Conservation (phyloP, 805 yeast genomes). For the Candida bentonensis region DNA sequence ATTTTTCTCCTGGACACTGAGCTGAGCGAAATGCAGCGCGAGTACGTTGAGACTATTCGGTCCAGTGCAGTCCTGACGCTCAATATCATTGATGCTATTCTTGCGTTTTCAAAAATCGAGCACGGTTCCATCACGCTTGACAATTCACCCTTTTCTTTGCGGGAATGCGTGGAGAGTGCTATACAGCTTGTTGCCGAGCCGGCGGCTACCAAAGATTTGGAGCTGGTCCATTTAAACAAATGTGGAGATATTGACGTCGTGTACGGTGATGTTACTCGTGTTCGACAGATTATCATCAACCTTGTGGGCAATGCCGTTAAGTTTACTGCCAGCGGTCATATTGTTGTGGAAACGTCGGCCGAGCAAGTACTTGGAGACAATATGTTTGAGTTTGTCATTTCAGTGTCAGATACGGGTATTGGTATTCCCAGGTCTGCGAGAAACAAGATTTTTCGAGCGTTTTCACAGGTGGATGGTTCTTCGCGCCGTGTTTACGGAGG, state of each 20-base stretch:
- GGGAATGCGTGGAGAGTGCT: constrained; percentile 34
- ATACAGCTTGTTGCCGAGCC: constrained; percentile 36
- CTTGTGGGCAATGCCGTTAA: constrained; percentile 41
- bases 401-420: constrained; percentile 38
- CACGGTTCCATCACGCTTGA: constrained; percentile 37
- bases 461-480: constrained; percentile 43
- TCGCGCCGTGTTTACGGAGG: constrained; percentile 39
- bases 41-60: constrained; percentile 39
- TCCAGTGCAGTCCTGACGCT: constrained; percentile 37
- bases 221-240: constrained; percentile 30
- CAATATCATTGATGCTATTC: constrained; percentile 38
- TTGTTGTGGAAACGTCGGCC: constrained; percentile 23
- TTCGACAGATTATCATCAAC: constrained; percentile 37
- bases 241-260: constrained; percentile 27
- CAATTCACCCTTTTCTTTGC: constrained; percentile 30
- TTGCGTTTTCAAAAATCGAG: constrained; percentile 41
- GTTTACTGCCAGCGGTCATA: constrained; percentile 32
- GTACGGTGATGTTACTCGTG: constrained; percentile 35
- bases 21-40: constrained; percentile 29
- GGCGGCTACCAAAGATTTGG: constrained; percentile 29
- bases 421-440: constrained; percentile 34
- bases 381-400: constrained; percentile 26
- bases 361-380: constrained; percentile 21
- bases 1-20: constrained; percentile 29
- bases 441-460: constrained; percentile 36